Percentiles rank a stretch among this genome's conserved stretches.
These are phyloP conservation scores for Purpureocillium lavendulum DNA, from an alignment of 2,329 filamentous ascomycete species.

Conservation along the genomic window DNA sequence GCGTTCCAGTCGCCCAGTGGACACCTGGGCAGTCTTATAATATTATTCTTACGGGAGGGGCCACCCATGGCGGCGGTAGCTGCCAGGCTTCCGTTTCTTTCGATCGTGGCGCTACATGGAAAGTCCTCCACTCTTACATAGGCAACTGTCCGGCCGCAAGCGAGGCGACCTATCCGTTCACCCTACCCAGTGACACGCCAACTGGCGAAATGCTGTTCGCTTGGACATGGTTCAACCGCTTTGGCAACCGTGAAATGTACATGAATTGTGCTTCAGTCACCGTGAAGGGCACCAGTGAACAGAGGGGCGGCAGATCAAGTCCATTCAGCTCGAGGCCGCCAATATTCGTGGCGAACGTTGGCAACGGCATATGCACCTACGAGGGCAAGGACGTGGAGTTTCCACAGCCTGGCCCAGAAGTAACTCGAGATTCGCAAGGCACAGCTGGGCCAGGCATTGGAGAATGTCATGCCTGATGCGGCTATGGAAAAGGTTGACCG, in stretches of 20 bases:
- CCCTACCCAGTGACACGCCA: conserved; percentile 54
- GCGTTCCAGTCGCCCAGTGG: conserved; percentile 53
- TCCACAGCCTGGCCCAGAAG: conserved; percentile 49
- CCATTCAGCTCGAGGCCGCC: conserved; percentile 52
- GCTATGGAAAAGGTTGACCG: no score
- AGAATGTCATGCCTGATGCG: no score
- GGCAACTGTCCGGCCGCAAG: conserved; percentile 42
- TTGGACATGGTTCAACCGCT: conserved; percentile 71
- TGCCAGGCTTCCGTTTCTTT: conserved; percentile 71
- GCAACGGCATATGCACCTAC: conserved; percentile 47
- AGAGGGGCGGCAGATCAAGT: conserved; percentile 18
- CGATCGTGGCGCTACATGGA: conserved; percentile 62
- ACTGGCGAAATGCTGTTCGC: conserved; percentile 55
- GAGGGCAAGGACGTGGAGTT: conserved; percentile 53
- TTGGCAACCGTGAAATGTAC: conserved; percentile 78
- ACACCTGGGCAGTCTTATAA: conserved; percentile 52
- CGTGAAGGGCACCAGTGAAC: conserved; percentile 38
- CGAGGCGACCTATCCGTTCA: conserved; percentile 52
- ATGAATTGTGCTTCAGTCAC: conserved; percentile 74
- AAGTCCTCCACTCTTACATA: conserved; percentile 53
- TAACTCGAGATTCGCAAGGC: no score
- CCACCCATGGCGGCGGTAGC: conserved; percentile 60
- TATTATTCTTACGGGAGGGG: conserved; percentile 55
- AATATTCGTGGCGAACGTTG: conserved; percentile 65
- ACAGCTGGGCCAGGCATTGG: no score